phyloP scores from a whole-genome alignment of 2,329 filamentous ascomycete species.

The Dothideomycetes sp. region DNA sequence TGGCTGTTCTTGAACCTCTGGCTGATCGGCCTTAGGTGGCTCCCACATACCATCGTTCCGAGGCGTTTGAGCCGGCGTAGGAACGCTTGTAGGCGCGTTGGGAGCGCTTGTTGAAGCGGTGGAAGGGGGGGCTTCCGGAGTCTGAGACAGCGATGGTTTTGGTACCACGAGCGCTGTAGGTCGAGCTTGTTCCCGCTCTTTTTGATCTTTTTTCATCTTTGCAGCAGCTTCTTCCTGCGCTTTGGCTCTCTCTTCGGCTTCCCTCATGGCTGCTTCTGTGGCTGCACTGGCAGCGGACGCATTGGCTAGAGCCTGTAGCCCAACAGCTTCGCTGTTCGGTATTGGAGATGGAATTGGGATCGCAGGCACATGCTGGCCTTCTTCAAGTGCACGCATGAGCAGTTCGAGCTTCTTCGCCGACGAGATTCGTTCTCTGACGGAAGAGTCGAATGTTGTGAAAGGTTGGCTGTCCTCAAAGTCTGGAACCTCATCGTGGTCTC shows the following conservation, averaged over 20 bases:
- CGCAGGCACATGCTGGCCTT: slow-evolving; percentile 13
- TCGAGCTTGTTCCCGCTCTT: background rate
- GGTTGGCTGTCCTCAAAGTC: slow-evolving; percentile 10
- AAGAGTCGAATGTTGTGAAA: slow-evolving; percentile 31
- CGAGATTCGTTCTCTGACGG: slow-evolving; percentile 28
- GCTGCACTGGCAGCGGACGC: slow-evolving; percentile 16
- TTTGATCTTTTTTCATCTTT: background rate
- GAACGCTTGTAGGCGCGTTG: background rate
- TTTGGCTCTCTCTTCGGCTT: background rate
- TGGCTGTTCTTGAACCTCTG: background rate
- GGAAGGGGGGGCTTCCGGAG: background rate
- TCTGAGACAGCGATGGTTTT: slow-evolving; percentile 5
- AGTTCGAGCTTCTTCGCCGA: slow-evolving; percentile 24
- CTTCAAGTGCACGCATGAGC: slow-evolving; percentile 22
- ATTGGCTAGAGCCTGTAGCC: slow-evolving; percentile 27
- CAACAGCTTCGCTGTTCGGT: slow-evolving; percentile 30
- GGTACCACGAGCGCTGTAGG: slow-evolving; percentile 1
- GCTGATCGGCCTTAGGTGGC: background rate
- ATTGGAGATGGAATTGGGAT: slow-evolving; percentile 15
- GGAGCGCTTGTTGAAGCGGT: background rate
- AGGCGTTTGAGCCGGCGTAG: background rate
- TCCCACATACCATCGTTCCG: background rate
- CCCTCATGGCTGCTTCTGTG: background rate
- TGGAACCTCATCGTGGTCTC: slow-evolving; percentile 8
- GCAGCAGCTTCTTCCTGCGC: background rate